These are phyloP conservation scores for Teunomyces stri DNA, from an alignment of 805 yeast species.

Conservation along the genomic window DNA sequence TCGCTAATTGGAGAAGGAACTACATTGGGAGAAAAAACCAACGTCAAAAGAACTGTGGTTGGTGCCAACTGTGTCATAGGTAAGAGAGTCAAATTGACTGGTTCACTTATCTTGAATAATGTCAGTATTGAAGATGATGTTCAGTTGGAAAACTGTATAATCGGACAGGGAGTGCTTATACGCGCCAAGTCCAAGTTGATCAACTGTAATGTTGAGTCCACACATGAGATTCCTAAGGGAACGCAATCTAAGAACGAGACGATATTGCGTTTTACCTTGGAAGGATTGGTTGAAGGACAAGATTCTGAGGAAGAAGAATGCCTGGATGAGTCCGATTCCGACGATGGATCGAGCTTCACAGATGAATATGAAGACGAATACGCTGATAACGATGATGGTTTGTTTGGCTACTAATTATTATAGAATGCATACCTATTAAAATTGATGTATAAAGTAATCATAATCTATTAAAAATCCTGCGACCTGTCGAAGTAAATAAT, in stretches of 20 bases:
- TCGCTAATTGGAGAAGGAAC: slow-evolving; percentile 71
- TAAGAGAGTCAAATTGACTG: slow-evolving; percentile 81
- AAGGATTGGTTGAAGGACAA: slow-evolving; percentile 36
- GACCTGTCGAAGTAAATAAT: slow-evolving; percentile 3
- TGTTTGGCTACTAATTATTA: slow-evolving; percentile 37
- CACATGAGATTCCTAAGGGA: slow-evolving; percentile 62
- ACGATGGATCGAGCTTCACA: slow-evolving; percentile 45
- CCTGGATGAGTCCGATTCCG: slow-evolving; percentile 33
- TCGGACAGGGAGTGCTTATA: slow-evolving; percentile 69
- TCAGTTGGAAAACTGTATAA: slow-evolving; percentile 78
- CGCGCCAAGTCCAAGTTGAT: slow-evolving; percentile 63
- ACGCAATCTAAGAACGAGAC: slow-evolving; percentile 59
- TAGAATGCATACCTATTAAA: slow-evolving; percentile 1
- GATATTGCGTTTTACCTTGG: slow-evolving; percentile 42
- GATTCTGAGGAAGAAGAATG: slow-evolving; percentile 27
- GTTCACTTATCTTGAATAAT: slow-evolving; percentile 73
- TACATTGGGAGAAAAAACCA: slow-evolving; percentile 75
- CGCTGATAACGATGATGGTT: slow-evolving; percentile 57
- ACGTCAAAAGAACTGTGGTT: slow-evolving; percentile 80
- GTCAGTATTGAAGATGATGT: slow-evolving; percentile 78
- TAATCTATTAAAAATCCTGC: neutral
- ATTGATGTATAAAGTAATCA: neutral
- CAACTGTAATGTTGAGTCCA: slow-evolving; percentile 84
- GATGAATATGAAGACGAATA: slow-evolving; percentile 51
- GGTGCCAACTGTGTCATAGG: slow-evolving; percentile 79